Conservation (phyloP, 129 eudicot species). For the Arctium minus region DNA sequence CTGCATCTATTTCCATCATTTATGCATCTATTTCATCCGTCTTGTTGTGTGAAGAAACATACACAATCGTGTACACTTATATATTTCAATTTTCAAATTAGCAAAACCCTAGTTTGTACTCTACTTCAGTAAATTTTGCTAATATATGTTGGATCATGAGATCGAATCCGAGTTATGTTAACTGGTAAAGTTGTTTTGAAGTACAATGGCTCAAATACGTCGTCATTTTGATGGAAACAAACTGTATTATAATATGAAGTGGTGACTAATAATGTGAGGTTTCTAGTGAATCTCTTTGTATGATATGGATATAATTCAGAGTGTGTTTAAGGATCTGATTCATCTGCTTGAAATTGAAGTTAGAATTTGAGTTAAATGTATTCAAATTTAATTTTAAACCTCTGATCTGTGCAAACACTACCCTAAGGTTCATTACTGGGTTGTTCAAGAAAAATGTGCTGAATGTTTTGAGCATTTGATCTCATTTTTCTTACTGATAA, state of each 20-base stretch:
- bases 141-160: slow-evolving; percentile 4
- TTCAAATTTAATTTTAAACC: background rate
- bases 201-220: background rate
- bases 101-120: slow-evolving; percentile 9
- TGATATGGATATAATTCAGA: background rate
- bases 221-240: background rate
- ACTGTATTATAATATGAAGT: background rate
- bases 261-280: background rate
- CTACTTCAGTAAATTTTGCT: slow-evolving; percentile 11
- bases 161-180: slow-evolving; percentile 2
- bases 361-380: background rate
- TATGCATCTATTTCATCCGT: background rate
- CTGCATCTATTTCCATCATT: background rate
- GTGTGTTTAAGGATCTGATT: background rate
- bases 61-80: background rate
- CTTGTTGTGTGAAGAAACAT: background rate
- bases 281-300: background rate
- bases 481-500: background rate
- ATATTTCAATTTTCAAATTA: background rate
- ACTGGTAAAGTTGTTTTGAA: slow-evolving; percentile 4
- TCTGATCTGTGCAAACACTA: background rate
- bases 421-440: background rate
- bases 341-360: background rate
- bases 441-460: background rate
- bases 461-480: background rate